Percentiles rank a stretch among this genome's conserved stretches.
Conservation (phyloP, 306 rosid genomes). For the Biancaea sappan region DNA sequence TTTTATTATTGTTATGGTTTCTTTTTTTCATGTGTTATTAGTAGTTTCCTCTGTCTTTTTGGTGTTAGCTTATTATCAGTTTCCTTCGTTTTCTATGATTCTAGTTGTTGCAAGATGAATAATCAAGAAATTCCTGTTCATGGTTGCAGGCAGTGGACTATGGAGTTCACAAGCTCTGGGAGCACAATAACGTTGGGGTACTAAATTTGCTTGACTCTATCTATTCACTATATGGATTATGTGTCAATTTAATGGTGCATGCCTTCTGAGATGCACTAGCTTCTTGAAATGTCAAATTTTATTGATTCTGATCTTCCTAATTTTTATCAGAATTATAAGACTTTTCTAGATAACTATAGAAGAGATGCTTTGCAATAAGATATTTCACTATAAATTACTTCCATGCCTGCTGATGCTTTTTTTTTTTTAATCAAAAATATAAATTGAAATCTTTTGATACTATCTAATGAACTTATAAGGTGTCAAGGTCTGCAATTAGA, state of each 20-base stretch:
- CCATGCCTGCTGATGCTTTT: background rate
- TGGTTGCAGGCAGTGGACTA: conserved; percentile 71
- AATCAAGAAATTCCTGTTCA: background rate
- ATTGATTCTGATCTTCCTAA: background rate
- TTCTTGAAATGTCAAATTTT: conserved; percentile 4
- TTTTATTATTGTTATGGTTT: background rate
- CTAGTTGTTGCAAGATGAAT: background rate
- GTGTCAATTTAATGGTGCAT: conserved; percentile 3
- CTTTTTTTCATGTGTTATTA: background rate
- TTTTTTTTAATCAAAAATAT: too few species aligned
- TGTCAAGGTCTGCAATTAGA: background rate
- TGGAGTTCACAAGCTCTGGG: conserved; percentile 80
- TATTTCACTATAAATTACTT: background rate
- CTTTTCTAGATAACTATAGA: background rate
- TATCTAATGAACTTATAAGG: background rate
- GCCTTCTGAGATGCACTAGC: background rate
- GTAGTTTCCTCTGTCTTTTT: background rate
- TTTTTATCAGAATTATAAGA: background rate
- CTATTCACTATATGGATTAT: background rate
- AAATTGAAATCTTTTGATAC: background rate
- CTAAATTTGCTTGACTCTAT: background rate
- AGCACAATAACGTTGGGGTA: conserved; percentile 80
- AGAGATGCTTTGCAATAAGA: background rate
- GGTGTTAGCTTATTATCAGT: background rate
- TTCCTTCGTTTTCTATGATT: background rate